Conservation (phyloP, 441 rosid genomes). For the Euphorbia celastroides region DNA sequence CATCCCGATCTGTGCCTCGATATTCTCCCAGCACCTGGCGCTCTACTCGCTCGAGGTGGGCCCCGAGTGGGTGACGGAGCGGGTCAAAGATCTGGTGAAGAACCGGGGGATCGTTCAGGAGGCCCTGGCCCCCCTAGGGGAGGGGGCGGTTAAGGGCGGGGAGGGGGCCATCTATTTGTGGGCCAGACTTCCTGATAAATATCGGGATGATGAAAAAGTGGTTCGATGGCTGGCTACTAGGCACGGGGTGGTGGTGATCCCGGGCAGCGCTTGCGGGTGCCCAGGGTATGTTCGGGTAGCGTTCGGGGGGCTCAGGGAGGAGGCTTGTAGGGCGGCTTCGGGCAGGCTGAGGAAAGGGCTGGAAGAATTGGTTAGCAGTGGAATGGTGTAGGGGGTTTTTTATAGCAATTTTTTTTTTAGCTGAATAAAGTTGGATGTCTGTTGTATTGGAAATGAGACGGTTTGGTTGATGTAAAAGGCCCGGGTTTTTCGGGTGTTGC, state of each 20-base stretch:
- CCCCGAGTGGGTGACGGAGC: slow-evolving; percentile 67
- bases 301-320: slow-evolving; percentile 76
- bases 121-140: slow-evolving; percentile 79
- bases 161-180: slow-evolving; percentile 97
- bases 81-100: slow-evolving; percentile 67
- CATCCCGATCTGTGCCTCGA: slow-evolving; percentile 89
- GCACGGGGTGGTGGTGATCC: slow-evolving; percentile 84
- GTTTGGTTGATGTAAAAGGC: slow-evolving; percentile 2
- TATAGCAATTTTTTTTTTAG: too few relatives aligned
- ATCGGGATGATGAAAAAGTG: slow-evolving; percentile 44
- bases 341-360: slow-evolving; percentile 65
- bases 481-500: too few relatives aligned
- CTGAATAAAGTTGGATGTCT: background rate
- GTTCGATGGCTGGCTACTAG: slow-evolving; percentile 82
- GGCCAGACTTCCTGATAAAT: slow-evolving; percentile 77
- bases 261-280: slow-evolving; percentile 74
- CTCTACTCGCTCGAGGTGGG: slow-evolving; percentile 73
- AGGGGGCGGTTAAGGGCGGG: slow-evolving; percentile 78
- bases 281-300: slow-evolving; percentile 75
- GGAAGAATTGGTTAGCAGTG: slow-evolving; percentile 65
- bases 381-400: slow-evolving; percentile 38
- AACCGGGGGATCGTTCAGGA: slow-evolving; percentile 64
- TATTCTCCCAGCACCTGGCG: slow-evolving; percentile 81
- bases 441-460: slow-evolving; percentile 13
- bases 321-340: slow-evolving; percentile 63